Base-by-base conservation (phyloP, 352 stramenopile species). In the Phytophthora hibernalis region DNA sequence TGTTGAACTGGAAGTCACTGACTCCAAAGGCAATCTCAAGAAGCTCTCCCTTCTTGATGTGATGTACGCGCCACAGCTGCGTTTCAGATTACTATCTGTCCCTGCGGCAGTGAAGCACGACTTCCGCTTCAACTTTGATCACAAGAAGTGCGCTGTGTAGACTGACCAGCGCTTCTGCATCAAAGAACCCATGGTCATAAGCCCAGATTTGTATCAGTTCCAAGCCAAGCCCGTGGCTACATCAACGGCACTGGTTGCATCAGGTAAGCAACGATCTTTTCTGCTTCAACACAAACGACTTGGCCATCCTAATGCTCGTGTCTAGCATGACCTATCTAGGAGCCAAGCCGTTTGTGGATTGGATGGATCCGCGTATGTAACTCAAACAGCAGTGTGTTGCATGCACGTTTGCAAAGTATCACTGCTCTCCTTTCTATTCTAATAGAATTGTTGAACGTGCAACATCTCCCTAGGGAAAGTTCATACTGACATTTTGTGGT, bases 11-110 rank as follows among this genome's bases (percentile, higher is more conserved):
- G 1, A 47, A 15, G 49, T 70, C 2, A 56, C 18, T 7, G 54
- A 70, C 54, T 61, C 62, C 18, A 65, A 65, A 42, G 48, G 28
- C 20, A 28, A 57, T 0, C 16, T n/a, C n/a, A n/a, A n/a, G 16
- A 0, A 50, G 16, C 24, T 64, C 0, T 31, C 6, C 0, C 18
- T 55, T 8, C 21, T 5, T 6, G 24, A 45, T 55, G 30, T 63
- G 0, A 20, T 64, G 0, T 64, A 64, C 18, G 55, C 55, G 6
- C 44, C 55, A 5, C 45, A 49, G 11, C 45, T 64, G 3, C 24
- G 57, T 1, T 65, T 42, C 55, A 63, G 26, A 10, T 31, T 63
- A 0, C 37, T 63, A 0, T 59, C 52, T 2, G 35, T 49, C 12
- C 1, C n/a, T 18, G 26, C n/a, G 0, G 47, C 57, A 18, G 47